Percentiles rank a stretch among this genome's conserved stretches.
Conservation (phyloP, 176 grass and related monocot species). For the Carex parvula region DNA sequence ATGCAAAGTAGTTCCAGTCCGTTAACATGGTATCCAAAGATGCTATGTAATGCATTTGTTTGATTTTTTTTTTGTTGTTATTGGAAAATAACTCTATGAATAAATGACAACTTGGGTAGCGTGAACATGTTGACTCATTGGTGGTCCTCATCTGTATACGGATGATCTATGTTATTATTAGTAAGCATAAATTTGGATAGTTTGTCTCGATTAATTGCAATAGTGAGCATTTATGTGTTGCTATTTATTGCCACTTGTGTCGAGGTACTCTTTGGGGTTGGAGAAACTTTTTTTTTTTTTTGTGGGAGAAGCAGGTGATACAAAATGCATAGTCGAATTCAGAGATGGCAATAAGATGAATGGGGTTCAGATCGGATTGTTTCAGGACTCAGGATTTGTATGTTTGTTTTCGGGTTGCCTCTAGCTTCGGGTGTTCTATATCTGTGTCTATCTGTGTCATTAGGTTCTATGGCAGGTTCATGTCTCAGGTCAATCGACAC, state of each 20-base stretch:
- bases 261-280: background rate
- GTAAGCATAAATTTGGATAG: background rate
- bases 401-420: background rate
- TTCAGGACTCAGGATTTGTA: background rate
- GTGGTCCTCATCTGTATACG: background rate
- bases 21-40: constrained; percentile 48
- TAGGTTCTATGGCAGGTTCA: background rate
- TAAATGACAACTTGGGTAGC: background rate
- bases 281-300: background rate
- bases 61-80: background rate
- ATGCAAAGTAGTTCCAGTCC: constrained; percentile 37
- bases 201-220: background rate
- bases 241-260: background rate
- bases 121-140: background rate
- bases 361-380: background rate
- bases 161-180: background rate
- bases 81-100: background rate
- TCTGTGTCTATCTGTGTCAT: background rate
- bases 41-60: constrained; percentile 23
- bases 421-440: background rate
- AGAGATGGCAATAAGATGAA: background rate
- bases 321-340: background rate
- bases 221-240: background rate
- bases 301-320: background rate
- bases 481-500: too few relatives aligned